Evolutionary conservation across 2,329 filamentous ascomycete species (phyloP).

Genomic region (Clonostachys chloroleuca): DNA sequence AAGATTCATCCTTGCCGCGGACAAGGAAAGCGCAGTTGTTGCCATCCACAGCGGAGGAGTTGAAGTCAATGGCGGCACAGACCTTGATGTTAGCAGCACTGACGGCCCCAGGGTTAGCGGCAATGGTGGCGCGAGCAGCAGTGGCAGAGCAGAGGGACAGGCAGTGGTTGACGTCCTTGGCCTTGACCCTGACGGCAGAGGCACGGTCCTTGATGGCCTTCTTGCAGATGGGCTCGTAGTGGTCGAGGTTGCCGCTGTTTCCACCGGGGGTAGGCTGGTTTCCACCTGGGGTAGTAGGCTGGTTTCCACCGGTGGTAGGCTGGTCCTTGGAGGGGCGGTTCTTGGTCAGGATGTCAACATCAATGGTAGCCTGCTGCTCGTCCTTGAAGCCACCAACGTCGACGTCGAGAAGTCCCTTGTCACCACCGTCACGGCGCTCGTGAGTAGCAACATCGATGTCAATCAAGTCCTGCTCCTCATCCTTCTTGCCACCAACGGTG

Average conservation of each 20-base stretch:
- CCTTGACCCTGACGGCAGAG: conserved; percentile 6
- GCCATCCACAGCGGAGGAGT: conserved; percentile 5
- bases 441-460: conserved; percentile 8
- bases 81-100: conserved; percentile 9
- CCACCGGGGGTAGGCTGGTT: not conserved
- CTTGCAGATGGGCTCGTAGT: conserved; percentile 16
- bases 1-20: conserved; percentile 12
- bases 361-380: not conserved
- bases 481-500: conserved; percentile 4
- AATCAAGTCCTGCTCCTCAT: conserved; percentile 5
- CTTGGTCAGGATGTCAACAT: conserved; percentile 2
- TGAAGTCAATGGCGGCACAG: conserved; percentile 13
- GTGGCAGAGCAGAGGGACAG: conserved; percentile 12
- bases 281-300: not conserved
- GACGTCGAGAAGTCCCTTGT: not conserved
- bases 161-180: conserved; percentile 14
- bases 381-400: not conserved
- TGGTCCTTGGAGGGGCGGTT: not conserved
- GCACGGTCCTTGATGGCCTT: conserved; percentile 12
- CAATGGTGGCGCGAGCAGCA: conserved; percentile 10
- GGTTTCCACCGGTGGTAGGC: not conserved
- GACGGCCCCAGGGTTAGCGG: conserved; percentile 6
- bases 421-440: not conserved
- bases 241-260: conserved; percentile 4
- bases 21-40: conserved; percentile 15